Percentiles rank a stretch among this genome's conserved stretches.
Conservation (phyloP, 495 filamentous ascomycete species). For the Immersiella caudata region DNA sequence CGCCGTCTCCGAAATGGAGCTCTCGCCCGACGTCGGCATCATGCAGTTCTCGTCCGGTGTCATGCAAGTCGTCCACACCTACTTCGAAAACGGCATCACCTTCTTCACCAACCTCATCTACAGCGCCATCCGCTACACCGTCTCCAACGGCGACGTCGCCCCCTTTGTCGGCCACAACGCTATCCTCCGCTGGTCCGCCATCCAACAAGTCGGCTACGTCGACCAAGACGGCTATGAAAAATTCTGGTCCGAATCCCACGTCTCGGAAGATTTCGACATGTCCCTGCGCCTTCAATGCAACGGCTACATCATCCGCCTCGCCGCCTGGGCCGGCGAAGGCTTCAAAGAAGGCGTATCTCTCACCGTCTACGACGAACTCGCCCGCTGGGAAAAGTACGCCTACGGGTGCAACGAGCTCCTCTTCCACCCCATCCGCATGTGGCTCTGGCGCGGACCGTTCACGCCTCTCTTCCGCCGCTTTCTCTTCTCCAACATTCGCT, state of each 20-base stretch:
- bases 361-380: conserved; percentile 82
- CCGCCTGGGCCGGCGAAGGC: conserved; percentile 70
- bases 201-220: conserved; percentile 73
- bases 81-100: conserved; percentile 76
- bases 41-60: conserved; percentile 81
- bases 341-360: conserved; percentile 86
- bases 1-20: conserved; percentile 79
- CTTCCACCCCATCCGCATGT: conserved; percentile 71
- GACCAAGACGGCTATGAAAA: conserved; percentile 72
- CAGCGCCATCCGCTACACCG: conserved; percentile 74
- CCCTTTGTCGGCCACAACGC: conserved; percentile 83
- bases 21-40: conserved; percentile 77
- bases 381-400: conserved; percentile 85
- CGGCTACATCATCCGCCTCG: conserved; percentile 75
- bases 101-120: conserved; percentile 88
- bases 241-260: conserved; percentile 82
- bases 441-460: conserved; percentile 68
- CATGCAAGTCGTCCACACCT: conserved; percentile 76
- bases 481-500: conserved; percentile 69
- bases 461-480: conserved; percentile 74
- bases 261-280: conserved; percentile 88
- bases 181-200: conserved; percentile 75
- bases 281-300: conserved; percentile 72
- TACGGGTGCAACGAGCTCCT: conserved; percentile 86
- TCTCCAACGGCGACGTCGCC: conserved; percentile 80